Conservation (phyloP, 306 rosid genomes). For the Lotus japonicus region DNA sequence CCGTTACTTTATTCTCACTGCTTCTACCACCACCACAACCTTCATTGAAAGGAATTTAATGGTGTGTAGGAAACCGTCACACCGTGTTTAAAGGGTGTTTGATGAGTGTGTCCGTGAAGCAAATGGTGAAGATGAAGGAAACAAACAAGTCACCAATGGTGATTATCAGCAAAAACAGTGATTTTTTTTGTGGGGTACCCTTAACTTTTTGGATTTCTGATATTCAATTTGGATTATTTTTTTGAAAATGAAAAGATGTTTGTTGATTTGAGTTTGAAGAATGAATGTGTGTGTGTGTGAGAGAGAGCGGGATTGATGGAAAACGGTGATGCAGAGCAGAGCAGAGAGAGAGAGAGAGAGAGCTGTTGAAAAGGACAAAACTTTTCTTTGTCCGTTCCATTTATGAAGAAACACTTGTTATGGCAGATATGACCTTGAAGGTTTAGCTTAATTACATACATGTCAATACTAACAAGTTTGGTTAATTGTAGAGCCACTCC, state of each 20-base stretch:
- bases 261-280: background rate
- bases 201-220: constrained; percentile 2
- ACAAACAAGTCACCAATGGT: background rate
- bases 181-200: constrained; percentile 21
- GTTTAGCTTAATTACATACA: no score
- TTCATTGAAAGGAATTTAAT: no score
- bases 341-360: no score
- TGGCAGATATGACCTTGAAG: background rate
- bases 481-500: no score
- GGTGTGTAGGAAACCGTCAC: background rate
- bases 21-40: no score
- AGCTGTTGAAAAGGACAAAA: constrained; percentile 17
- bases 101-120: background rate
- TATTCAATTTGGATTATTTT: background rate
- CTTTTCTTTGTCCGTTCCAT: background rate
- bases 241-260: background rate
- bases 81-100: background rate
- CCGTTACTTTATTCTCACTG: background rate
- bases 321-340: background rate
- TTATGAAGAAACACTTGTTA: background rate
- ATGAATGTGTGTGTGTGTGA: constrained; percentile 11
- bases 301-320: constrained; percentile 7
- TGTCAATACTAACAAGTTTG: no score
- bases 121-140: background rate
- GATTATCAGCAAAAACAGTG: constrained; percentile 7